These are phyloP conservation scores for Purshia tridentata DNA, from an alignment of 306 rosid genomes.

Conservation along the genomic window DNA sequence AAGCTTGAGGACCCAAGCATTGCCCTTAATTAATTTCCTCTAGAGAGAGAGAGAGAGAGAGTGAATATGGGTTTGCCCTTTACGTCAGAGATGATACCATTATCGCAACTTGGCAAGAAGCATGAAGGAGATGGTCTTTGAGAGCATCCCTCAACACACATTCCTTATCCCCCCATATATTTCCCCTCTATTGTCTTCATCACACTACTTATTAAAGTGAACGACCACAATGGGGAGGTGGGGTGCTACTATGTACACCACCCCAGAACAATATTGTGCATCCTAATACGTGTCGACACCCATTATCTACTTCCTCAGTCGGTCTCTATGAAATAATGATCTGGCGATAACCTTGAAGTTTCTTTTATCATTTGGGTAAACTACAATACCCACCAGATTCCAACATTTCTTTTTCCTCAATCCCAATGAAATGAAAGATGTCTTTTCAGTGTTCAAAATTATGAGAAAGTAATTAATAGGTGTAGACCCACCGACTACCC, in stretches of 20 bases:
- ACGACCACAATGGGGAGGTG: constrained; percentile 15
- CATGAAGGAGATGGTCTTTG: constrained; percentile 30
- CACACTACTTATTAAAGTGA: neutral
- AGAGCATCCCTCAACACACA: constrained; percentile 38
- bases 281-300: constrained; percentile 50
- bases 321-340: constrained; percentile 4
- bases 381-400: too few relatives aligned
- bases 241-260: neutral
- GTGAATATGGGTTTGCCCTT: neutral
- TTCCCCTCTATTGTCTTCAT: neutral
- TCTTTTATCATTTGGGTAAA: too few relatives aligned
- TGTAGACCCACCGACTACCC: constrained; percentile 14
- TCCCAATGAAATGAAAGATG: too few relatives aligned
- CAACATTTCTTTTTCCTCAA: too few relatives aligned
- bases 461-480: neutral
- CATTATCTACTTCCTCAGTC: constrained; percentile 35
- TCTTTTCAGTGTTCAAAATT: too few relatives aligned
- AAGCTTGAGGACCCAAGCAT: too few relatives aligned
- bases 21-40: too few relatives aligned
- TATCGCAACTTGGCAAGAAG: constrained; percentile 37
- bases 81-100: constrained; percentile 21
- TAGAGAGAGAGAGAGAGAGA: too few relatives aligned
- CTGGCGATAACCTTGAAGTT: neutral
- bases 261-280: neutral
- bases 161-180: constrained; percentile 36